Conservation (phyloP, 1,139 yeast genomes). For the Hemisphaericaspora xylofermentans region DNA sequence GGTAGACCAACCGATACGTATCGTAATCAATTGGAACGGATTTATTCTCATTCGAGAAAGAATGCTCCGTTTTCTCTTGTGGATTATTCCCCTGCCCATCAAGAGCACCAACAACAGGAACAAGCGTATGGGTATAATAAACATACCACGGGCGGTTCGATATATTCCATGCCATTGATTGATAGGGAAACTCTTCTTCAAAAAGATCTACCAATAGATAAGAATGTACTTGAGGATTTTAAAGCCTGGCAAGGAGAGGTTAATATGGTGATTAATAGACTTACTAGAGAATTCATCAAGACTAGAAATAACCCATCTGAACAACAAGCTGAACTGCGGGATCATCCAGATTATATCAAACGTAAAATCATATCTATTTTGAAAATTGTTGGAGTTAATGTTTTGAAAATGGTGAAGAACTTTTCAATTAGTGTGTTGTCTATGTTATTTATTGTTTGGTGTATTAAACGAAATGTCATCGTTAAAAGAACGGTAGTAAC, state of each 20-base stretch:
- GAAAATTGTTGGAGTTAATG: conserved; percentile 29
- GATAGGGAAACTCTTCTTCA: conserved; percentile 3
- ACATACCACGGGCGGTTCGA: conserved; percentile 12
- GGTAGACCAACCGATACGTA: conserved; percentile 22
- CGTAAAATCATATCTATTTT: conserved; percentile 25
- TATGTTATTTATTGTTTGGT: conserved; percentile 44
- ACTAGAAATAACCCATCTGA: conserved; percentile 12
- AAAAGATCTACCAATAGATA: conserved; percentile 2
- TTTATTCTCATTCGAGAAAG: conserved; percentile 46
- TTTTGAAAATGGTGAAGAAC: conserved; percentile 32
- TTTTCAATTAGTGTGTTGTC: conserved; percentile 40
- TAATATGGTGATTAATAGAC: conserved; percentile 38
- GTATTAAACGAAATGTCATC: conserved; percentile 41
- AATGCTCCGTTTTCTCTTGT: conserved; percentile 39
- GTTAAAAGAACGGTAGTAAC: conserved; percentile 42
- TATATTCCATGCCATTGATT: conserved; percentile 12
- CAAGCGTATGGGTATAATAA: conserved; percentile 10
- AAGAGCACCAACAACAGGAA: conserved; percentile 7
- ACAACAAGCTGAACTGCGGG: conserved; percentile 15
- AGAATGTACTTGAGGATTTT: conserved; percentile 33
- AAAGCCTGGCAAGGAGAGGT: conserved; percentile 48
- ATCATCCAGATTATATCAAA: conserved; percentile 22
- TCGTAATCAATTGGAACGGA: conserved; percentile 40
- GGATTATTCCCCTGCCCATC: conserved; percentile 33
- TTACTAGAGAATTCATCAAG: conserved; percentile 36